Evolutionary conservation across 202 grass and related monocot species (phyloP), one percentile per base, ranked within the genome.

Genomic region (Schoenoplectus tabernaemontani): DNA sequence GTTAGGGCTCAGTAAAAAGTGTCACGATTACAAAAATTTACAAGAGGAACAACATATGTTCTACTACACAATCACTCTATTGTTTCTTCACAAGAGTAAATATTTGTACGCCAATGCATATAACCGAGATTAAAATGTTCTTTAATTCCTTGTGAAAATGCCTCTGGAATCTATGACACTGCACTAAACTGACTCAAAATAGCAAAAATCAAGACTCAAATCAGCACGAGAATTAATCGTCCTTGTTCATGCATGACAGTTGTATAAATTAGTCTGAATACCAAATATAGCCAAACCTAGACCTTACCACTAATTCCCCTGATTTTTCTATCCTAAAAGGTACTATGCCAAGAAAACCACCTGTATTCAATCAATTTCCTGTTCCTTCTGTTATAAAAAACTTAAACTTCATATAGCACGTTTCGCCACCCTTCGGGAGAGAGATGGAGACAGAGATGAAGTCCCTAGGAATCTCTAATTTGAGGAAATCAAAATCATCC

Each of bases 381-480:
- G 0, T 64, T 37, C 32, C 39, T 58, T 53, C 28, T 13, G 26
- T 26, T 24, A 12, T 62, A 24, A 43, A 20, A 22, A 42, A 34
- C 53, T 17, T 23, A 0, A 33, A 34, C 54, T 41, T 73, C 54
- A 48, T 26, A 19, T 42, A n/a, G 57, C 34, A 36, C n/a, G 4
- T 36, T 59, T 38, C 8, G 39, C 0, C 20, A n/a, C 47, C 59
- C 70, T 15, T 78, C 79, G 63, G 76, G 83, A 75, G 51, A 1
- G 43, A 57, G 79, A 86, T 69, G 72, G 87, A 82, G 11, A 66
- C 72, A 2, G 74, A 85, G 7, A 68, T 67, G 61, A 81, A 84
- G 77, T 61, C 58, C 5, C 23, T 76, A 75, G 85, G 86, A 48
- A 66, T 37, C 17, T 84, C 79, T n/a, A 51, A 26, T 11, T 32